Percentiles rank a stretch among this genome's conserved stretches.
These are phyloP conservation scores for Crepidotus variabilis DNA, from an alignment of 768 basidiomycete genomes.

Conservation along the genomic window DNA sequence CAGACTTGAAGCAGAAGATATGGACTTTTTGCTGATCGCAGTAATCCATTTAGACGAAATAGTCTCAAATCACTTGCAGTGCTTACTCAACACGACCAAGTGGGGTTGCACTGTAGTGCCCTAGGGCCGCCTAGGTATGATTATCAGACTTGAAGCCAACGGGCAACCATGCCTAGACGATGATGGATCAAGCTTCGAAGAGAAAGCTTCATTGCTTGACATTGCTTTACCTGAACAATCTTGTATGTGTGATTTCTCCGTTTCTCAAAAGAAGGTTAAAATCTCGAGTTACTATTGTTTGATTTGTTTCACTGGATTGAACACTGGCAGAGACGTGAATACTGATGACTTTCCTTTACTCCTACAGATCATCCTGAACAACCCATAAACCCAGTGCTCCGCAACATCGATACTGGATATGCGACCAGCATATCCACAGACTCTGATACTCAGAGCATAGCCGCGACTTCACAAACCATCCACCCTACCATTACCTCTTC, in stretches of 20 bases:
- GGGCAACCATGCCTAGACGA: slow-evolving; percentile 8
- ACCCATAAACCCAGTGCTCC: background rate
- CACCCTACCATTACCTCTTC: background rate
- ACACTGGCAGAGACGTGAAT: no score
- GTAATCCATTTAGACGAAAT: background rate
- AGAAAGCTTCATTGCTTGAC: background rate
- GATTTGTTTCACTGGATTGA: no score
- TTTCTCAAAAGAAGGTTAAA: no score
- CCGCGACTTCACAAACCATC: background rate
- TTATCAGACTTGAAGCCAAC: slow-evolving; percentile 3
- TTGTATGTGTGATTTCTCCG: background rate
- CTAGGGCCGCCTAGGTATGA: slow-evolving; percentile 1
- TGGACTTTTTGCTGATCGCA: background rate
- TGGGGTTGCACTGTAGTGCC: background rate
- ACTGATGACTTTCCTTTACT: background rate
- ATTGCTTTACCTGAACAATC: slow-evolving; percentile 6
- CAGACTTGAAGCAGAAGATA: background rate
- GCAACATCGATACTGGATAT: slow-evolving; percentile 4
- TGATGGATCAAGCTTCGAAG: background rate
- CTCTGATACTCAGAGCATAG: background rate
- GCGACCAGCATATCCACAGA: slow-evolving; percentile 1
- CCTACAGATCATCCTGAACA: slow-evolving; percentile 6
- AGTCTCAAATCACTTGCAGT: background rate
- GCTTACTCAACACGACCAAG: no score
- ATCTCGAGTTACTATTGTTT: no score